Conservation (phyloP, 768 basidiomycete species). For the Thelephora ganbajun region DNA sequence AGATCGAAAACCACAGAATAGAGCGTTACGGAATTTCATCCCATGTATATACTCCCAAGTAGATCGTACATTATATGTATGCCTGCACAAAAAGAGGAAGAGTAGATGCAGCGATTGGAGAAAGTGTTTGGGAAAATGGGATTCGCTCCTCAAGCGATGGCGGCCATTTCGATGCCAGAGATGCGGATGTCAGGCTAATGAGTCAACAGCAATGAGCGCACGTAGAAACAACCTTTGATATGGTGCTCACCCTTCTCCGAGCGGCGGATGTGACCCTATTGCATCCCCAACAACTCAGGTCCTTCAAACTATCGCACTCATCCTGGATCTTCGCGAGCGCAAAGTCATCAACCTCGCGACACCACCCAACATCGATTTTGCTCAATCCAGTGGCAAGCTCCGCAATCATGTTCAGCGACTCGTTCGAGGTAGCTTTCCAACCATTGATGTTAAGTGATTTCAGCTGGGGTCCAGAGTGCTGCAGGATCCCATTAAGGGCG, state of each 20-base stretch:
- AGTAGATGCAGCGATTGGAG: no score
- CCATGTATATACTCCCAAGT: no score
- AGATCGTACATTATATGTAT: no score
- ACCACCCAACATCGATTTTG: conserved; percentile 74
- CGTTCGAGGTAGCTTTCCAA: conserved; percentile 47
- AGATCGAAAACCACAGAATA: no score
- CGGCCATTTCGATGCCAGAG: no score
- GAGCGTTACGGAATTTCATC: no score
- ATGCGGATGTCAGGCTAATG: no score
- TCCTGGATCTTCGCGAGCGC: conserved; percentile 56
- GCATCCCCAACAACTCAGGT: conserved; percentile 43
- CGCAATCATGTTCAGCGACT: conserved; percentile 25
- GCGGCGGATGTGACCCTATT: conserved; percentile 32
- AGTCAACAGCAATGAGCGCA: background rate
- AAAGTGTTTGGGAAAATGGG: no score
- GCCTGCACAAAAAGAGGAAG: no score
- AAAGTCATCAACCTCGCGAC: conserved; percentile 72
- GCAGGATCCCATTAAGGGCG: conserved; percentile 49
- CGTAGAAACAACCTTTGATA: background rate
- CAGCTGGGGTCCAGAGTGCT: conserved; percentile 50
- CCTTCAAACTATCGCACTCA: conserved; percentile 23
- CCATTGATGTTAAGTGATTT: conserved; percentile 61
- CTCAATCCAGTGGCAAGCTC: conserved; percentile 27
- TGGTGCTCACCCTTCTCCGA: conserved; percentile 29
- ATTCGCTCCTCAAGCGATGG: no score